phyloP scores from a whole-genome alignment of 768 basidiomycete genomes.

The Podaxis sp. region DNA sequence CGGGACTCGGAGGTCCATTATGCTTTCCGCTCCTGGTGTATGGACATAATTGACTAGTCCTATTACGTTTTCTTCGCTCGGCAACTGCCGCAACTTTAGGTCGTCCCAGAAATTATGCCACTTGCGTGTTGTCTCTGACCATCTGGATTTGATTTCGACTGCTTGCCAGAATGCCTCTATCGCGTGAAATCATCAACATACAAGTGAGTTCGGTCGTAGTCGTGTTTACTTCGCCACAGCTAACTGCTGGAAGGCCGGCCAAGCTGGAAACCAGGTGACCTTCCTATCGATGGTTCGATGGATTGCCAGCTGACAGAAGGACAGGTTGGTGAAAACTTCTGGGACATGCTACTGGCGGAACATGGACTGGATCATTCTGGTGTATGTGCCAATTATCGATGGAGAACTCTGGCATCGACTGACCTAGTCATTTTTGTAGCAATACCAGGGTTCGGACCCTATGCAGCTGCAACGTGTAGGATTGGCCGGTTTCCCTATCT shows the following conservation, averaged over 20 bases:
- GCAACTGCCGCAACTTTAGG: slow-evolving; percentile 5
- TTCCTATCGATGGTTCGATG: slow-evolving; percentile 14
- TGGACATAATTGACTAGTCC: background rate
- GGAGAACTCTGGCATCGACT: background rate
- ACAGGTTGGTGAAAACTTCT: slow-evolving; percentile 81
- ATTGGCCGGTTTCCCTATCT: background rate
- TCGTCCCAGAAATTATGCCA: background rate
- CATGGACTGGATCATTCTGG: slow-evolving; percentile 78
- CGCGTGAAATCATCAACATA: slow-evolving; percentile 80
- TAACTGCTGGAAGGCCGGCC: slow-evolving; percentile 54
- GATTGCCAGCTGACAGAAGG: background rate
- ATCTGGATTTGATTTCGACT: background rate
- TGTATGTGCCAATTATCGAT: slow-evolving; percentile 39
- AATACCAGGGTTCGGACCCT: slow-evolving; percentile 72
- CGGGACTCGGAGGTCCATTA: background rate
- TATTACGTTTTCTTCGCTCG: background rate
- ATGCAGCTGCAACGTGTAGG: slow-evolving; percentile 73
- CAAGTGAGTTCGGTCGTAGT: slow-evolving; percentile 45
- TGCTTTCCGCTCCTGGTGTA: background rate
- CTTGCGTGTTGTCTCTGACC: background rate
- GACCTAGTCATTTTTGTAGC: slow-evolving; percentile 32
- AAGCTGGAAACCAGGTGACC: slow-evolving; percentile 56
- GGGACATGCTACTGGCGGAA: slow-evolving; percentile 84
- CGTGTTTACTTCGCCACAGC: slow-evolving; percentile 8
- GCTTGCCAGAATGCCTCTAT: slow-evolving; percentile 44